Conservation (phyloP, 1,284 basidiomycete species). For the Tremellales sp. region DNA sequence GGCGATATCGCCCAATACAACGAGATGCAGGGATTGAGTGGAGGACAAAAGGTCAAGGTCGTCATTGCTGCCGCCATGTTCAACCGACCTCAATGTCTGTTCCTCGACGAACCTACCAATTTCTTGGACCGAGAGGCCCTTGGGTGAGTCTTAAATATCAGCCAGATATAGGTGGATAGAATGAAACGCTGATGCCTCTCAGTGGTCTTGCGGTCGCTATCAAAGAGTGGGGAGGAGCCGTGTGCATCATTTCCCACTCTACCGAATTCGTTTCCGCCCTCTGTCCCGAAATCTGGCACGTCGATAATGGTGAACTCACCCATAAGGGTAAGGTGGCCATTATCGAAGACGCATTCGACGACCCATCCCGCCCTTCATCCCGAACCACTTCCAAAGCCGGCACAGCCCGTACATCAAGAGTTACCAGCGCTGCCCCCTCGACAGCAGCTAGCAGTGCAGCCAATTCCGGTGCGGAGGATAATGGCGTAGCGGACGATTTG, state of each 20-base stretch:
- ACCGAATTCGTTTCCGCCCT: constrained; percentile 80
- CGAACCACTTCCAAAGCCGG: constrained; percentile 42
- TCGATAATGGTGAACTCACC: constrained; percentile 60
- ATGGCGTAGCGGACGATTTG: constrained; percentile 37
- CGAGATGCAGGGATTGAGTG: constrained; percentile 84
- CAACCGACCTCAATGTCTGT: constrained; percentile 62
- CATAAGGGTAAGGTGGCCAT: constrained; percentile 82
- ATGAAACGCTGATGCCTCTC: too few species aligned
- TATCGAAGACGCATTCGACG: constrained; percentile 68
- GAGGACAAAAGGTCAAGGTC: constrained; percentile 96
- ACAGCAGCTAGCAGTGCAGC: constrained; percentile 36
- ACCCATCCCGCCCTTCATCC: constrained; percentile 41
- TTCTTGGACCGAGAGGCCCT: constrained; percentile 68
- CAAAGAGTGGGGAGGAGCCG: constrained; percentile 92
- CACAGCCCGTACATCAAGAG: constrained; percentile 45
- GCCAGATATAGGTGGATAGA: too few species aligned
- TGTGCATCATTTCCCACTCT: constrained; percentile 97
- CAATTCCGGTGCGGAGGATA: constrained; percentile 50
- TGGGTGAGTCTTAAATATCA: constrained; percentile 10
- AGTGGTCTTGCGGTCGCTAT: constrained; percentile 93
- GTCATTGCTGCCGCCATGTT: constrained; percentile 92
- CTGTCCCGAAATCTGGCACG: constrained; percentile 61
- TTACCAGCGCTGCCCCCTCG: constrained; percentile 36
- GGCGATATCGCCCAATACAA: constrained; percentile 97
- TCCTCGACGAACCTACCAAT: constrained; percentile 89